phyloP scores from a whole-genome alignment of 2,329 filamentous ascomycete species.

The Aspergillus jensenii region DNA sequence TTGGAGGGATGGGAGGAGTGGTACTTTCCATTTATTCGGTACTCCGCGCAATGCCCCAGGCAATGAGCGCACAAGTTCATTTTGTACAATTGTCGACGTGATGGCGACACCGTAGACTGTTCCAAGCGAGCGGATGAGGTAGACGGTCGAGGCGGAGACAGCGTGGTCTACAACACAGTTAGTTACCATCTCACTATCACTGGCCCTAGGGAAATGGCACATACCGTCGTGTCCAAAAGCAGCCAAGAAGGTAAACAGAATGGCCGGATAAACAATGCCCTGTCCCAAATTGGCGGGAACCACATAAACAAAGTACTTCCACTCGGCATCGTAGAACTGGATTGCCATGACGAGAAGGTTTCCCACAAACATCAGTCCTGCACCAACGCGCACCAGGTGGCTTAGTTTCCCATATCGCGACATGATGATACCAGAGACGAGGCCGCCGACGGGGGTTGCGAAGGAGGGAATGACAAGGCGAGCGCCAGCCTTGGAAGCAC shows the following conservation, averaged over 20 bases:
- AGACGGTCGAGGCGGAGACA: constrained; percentile 62
- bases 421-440: constrained; percentile 48
- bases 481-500: constrained; percentile 45
- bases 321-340: constrained; percentile 42
- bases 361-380: constrained; percentile 45
- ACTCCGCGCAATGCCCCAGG: constrained; percentile 55
- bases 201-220: constrained; percentile 11
- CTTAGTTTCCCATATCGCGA: constrained; percentile 48
- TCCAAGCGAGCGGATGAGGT: constrained; percentile 63
- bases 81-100: constrained; percentile 63
- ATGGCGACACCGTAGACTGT: constrained; percentile 65
- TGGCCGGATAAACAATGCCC: constrained; percentile 47
- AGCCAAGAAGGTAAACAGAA: constrained; percentile 62
- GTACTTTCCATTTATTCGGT: constrained; percentile 59
- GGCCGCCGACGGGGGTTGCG: constrained; percentile 45
- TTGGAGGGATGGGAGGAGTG: constrained; percentile 22
- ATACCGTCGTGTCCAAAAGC: constrained; percentile 62
- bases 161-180: constrained; percentile 53
- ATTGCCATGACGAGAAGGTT: constrained; percentile 44
- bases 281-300: constrained; percentile 50
- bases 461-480: constrained; percentile 48
- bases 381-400: constrained; percentile 41
- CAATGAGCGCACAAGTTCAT: constrained; percentile 56
- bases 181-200: neutral
- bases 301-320: constrained; percentile 48